Conservation (phyloP, 768 basidiomycete genomes). For the Lyophyllum atratum region DNA sequence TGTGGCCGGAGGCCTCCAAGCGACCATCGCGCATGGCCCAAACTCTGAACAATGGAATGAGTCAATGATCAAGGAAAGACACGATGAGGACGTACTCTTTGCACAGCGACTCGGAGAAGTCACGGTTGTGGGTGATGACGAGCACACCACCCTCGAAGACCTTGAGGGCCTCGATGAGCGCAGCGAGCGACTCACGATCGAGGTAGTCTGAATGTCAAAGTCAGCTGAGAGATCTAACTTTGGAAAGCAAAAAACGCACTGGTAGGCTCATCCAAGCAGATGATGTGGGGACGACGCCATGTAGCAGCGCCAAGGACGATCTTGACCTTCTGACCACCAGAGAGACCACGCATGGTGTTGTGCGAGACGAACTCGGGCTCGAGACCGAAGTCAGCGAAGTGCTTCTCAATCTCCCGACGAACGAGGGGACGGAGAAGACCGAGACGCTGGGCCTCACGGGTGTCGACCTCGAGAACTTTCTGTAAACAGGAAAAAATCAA, state of each 20-base stretch:
- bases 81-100: conserved; percentile 54
- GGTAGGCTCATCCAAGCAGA: conserved; percentile 96
- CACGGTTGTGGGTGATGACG: conserved; percentile 96
- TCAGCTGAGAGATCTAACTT: conserved; percentile 6
- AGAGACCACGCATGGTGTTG: conserved; percentile 99
- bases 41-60: conserved; percentile 45
- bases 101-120: conserved; percentile 99
- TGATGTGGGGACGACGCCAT: conserved; percentile 98
- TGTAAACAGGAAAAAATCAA: conserved; percentile 22
- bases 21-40: conserved; percentile 99
- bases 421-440: conserved; percentile 96
- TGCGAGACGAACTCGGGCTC: conserved; percentile 99
- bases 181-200: conserved; percentile 98
- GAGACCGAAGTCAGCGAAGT: conserved; percentile 98
- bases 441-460: conserved; percentile 94
- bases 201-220: conserved; percentile 73
- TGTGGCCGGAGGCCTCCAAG: conserved; percentile 96
- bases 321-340: conserved; percentile 99
- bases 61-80: neutral
- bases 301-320: conserved; percentile 98
- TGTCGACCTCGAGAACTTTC: conserved; percentile 98
- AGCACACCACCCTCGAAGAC: conserved; percentile 98
- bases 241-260: conserved; percentile 45
- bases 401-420: conserved; percentile 98
- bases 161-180: conserved; percentile 97